Conservation (phyloP, 345 rosid genomes). For the Eutrema heterophyllum region DNA sequence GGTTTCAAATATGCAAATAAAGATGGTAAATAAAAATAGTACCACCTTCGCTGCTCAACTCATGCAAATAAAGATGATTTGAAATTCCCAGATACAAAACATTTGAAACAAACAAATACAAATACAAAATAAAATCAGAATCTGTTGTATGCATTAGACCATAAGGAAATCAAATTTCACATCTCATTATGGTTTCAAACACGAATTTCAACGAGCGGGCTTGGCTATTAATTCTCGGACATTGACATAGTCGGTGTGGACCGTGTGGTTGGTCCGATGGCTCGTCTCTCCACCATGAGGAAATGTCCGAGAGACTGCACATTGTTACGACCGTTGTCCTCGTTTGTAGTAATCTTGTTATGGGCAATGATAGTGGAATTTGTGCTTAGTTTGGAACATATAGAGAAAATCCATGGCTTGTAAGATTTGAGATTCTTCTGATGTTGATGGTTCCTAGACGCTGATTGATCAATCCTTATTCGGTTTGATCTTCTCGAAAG, state of each 20-base stretch:
- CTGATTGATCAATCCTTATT: slow-evolving; percentile 40
- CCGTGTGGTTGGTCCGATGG: slow-evolving; percentile 21
- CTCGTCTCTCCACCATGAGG: slow-evolving; percentile 67
- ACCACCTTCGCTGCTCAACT: background rate
- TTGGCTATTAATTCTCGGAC: background rate
- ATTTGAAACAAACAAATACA: background rate
- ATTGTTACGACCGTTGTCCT: slow-evolving; percentile 3
- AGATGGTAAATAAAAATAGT: no score
- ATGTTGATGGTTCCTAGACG: slow-evolving; percentile 19
- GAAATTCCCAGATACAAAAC: background rate
- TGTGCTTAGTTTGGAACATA: slow-evolving; percentile 70
- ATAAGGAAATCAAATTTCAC: background rate
- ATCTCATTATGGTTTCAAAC: background rate
- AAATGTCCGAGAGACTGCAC: slow-evolving; percentile 65
- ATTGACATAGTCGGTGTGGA: slow-evolving; percentile 4
- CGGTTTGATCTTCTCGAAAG: slow-evolving; percentile 53
- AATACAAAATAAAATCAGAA: background rate
- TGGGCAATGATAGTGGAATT: slow-evolving; percentile 45
- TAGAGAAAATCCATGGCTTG: slow-evolving; percentile 61
- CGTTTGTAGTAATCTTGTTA: slow-evolving; percentile 16
- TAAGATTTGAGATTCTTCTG: slow-evolving; percentile 47
- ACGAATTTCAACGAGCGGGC: background rate
- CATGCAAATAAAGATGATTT: background rate
- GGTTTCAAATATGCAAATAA: no score
- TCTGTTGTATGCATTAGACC: background rate